Base-by-base conservation (phyloP, 352 stramenopile genomes). In the Phytophthora pseudosyringae region DNA sequence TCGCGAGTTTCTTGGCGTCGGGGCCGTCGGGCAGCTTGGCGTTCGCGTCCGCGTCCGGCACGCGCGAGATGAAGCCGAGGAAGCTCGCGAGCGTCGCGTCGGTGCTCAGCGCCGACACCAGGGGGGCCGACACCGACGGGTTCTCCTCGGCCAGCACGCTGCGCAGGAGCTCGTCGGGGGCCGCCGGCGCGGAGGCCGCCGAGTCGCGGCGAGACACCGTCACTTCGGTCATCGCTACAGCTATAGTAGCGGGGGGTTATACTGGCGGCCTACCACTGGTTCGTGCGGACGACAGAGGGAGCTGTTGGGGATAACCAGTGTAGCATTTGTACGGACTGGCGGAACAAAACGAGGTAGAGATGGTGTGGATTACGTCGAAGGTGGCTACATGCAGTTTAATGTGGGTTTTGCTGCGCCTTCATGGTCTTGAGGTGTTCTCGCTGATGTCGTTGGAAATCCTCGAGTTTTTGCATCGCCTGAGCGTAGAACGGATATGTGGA, bases 81-180 rank as follows among this genome's bases (percentile, higher is more conserved):
- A 94, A 91, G 15, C 79, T 62, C 15, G 71, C 74, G 64, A 81
- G 86, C n/a, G 73, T 77, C 55, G 69, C 65, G 61, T 93, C 86
- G 26, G 87, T 69, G 64, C 69, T 85, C 52, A 94, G 55, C 46
- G 83, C 76, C 33, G 83, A 86, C 33, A 91, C 75, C 43, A 92
- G 78, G 32, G 77, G 61, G 7, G 71, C 77, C 16, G 78, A 88
- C 26, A 91, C 76, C 10, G 67, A 59, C 31, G 75, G 73, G 38
- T 65, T 76, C 36, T 93, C 83, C 28, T 88, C 71, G 15, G 58
- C 60, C 29, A 93, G 73, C n/a, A 89, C 59, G 43, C 70, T 75
- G 12, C 49, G 58, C 50, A 92, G 70, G 43, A 81, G 59, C 11
- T 76, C 65, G 16, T 81, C 66, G 57, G 72, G 68, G 47, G 53